A percentile compares a stretch with the other conserved stretches of the same genome.
These are phyloP conservation scores for Lizonia empirigonia DNA, from an alignment of 2,329 filamentous ascomycete species.

Conservation along the genomic window DNA sequence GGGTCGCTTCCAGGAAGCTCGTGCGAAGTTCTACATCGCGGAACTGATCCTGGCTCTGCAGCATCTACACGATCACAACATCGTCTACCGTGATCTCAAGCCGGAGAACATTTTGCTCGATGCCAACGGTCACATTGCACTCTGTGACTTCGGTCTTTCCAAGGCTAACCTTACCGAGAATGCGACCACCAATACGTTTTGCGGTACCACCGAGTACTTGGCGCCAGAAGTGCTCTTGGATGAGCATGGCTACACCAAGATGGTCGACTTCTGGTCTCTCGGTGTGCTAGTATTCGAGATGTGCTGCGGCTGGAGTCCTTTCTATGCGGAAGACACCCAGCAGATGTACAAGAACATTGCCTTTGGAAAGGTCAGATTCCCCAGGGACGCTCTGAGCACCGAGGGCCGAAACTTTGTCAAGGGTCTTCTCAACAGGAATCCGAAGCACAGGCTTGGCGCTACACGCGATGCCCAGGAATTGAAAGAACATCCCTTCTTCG, in stretches of 20 bases:
- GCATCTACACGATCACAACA: conserved; percentile 94
- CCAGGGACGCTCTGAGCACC: conserved; percentile 88
- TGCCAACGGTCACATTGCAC: conserved; percentile 94
- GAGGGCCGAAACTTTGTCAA: conserved; percentile 99
- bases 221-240: conserved; percentile 94
- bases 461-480: conserved; percentile 91
- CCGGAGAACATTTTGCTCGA: conserved; percentile 97
- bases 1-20: conserved; percentile 89
- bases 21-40: conserved; percentile 98
- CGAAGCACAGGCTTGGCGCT: conserved; percentile 90
- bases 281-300: conserved; percentile 98
- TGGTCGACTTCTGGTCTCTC: conserved; percentile 99
- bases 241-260: conserved; percentile 97
- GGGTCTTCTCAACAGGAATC: conserved; percentile 93
- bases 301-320: conserved; percentile 99
- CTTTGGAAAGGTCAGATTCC: conserved; percentile 97
- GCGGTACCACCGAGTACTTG: conserved; percentile 95
- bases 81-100: conserved; percentile 96
- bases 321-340: conserved; percentile 98
- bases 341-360: conserved; percentile 99
- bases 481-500: conserved; percentile 93
- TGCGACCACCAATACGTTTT: conserved; percentile 98
- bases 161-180: conserved; percentile 98
- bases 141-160: conserved; percentile 96
- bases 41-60: conserved; percentile 94